These are phyloP conservation scores for Puccinia triticina DNA, from an alignment of 1,284 basidiomycete genomes.

Conservation along the genomic window DNA sequence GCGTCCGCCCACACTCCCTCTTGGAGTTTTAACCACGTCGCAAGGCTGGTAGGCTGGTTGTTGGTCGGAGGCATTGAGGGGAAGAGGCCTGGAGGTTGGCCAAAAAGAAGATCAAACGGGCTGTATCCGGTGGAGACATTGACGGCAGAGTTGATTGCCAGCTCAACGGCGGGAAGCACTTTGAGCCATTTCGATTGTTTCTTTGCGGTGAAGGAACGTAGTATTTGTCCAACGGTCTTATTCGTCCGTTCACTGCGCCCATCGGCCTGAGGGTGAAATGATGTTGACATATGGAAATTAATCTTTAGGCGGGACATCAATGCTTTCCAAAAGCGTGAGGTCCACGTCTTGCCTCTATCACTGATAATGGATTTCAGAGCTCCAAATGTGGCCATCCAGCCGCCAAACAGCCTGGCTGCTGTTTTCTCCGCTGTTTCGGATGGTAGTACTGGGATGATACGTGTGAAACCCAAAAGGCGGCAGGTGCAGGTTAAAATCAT, in stretches of 20 bases:
- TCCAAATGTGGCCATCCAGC: no score
- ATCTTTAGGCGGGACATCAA: no score
- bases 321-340: no score
- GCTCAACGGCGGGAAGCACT: background rate
- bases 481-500: background rate
- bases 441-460: background rate
- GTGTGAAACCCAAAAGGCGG: no score
- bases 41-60: background rate
- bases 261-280: slow-evolving; percentile 57
- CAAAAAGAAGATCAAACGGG: slow-evolving; percentile 12
- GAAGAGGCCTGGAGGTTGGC: background rate
- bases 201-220: slow-evolving; percentile 28
- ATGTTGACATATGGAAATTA: slow-evolving; percentile 52
- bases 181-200: background rate
- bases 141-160: background rate
- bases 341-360: no score
- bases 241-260: slow-evolving; percentile 59
- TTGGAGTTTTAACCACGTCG: background rate
- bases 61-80: background rate
- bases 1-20: background rate
- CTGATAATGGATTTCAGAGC: no score
- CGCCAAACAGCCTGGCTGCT: background rate
- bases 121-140: background rate
- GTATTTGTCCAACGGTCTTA: slow-evolving; percentile 59
- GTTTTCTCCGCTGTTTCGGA: no score